Evolutionary conservation across 129 eudicot genomes (phyloP), one percentile per base, ranked within the genome.

Genomic region (Erigeron canadensis): DNA sequence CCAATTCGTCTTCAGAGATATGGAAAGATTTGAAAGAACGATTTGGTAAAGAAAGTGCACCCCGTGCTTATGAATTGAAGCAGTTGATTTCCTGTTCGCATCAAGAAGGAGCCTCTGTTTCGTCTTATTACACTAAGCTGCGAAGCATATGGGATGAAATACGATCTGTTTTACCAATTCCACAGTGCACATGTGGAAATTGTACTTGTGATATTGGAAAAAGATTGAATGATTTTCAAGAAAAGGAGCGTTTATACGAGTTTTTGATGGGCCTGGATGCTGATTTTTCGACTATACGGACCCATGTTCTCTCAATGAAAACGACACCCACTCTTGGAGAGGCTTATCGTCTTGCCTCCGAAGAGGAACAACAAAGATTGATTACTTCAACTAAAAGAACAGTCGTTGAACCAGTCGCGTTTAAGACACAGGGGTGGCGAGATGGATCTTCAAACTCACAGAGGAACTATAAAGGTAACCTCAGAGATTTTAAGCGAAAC

Each of bases 151-250:
- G 56, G 56, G 56, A 50, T 56, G 62, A 56, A 19, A 56, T 18
- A 6, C 28, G 12, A 0, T 56, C 37, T 8, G 28, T 56, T 56
- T 5, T 56, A 56, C 62, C 62, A 6, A 18, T 17, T 7, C 37
- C 62, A 9, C 11, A 7, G 1, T 56, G 28, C 8, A 7, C 28
- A 6, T 56, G 62, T 19, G n/a, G n/a, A 4, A 56, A 18, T 6
- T 56, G 62, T 19, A 6, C 62, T 6, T 56, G 62, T 56, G 62
- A 56, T 5, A 56, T 56, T 56, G 62, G 62, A 7, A 56, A 17
- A 5, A 56, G n/a, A 21, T 7, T 56, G 12, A 56, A 18, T 9
- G 62, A 17, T 1, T 19, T 56, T 19, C 37, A 19, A 56, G 62
- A 56, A 7, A 56, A 56, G n/a, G 62, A 56, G n/a, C 28, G 62